A percentile compares a stretch with the other conserved stretches of the same genome.
Evolutionary conservation across 2,329 filamentous ascomycete genomes (phyloP).

Genomic region (Ceratocystis harringtonii): DNA sequence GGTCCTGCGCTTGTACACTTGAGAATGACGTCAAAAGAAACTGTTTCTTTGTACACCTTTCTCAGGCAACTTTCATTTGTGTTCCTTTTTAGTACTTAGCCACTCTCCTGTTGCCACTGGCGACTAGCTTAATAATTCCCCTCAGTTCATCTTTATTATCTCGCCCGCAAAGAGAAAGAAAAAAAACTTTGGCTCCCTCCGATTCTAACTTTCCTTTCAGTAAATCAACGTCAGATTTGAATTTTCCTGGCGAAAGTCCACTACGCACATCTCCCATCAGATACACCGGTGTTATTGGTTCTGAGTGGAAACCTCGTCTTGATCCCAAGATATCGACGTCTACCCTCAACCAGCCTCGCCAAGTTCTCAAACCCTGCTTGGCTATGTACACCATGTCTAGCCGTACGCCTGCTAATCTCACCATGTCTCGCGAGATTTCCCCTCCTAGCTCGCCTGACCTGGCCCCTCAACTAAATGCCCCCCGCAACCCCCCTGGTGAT

Average conservation of each 20-base stretch:
- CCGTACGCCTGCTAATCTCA: neutral
- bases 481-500: conserved; percentile 21
- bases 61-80: neutral
- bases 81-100: neutral
- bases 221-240: neutral
- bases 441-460: conserved; percentile 43
- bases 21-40: neutral
- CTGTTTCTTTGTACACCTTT: neutral
- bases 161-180: neutral
- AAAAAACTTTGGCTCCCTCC: neutral
- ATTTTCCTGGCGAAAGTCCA: neutral
- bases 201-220: neutral
- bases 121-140: neutral
- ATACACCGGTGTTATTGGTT: neutral
- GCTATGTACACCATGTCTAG: conserved; percentile 4
- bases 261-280: neutral
- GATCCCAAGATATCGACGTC: conserved; percentile 6
- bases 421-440: conserved; percentile 30
- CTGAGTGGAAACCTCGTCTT: neutral
- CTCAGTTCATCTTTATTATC: neutral
- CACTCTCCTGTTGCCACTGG: neutral
- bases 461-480: neutral
- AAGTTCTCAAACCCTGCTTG: conserved; percentile 2
- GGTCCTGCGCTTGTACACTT: neutral
- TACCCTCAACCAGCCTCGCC: neutral